Evolutionary conservation across 257 asterid genomes (phyloP).

Genomic region (Galeopsis tetrahit): DNA sequence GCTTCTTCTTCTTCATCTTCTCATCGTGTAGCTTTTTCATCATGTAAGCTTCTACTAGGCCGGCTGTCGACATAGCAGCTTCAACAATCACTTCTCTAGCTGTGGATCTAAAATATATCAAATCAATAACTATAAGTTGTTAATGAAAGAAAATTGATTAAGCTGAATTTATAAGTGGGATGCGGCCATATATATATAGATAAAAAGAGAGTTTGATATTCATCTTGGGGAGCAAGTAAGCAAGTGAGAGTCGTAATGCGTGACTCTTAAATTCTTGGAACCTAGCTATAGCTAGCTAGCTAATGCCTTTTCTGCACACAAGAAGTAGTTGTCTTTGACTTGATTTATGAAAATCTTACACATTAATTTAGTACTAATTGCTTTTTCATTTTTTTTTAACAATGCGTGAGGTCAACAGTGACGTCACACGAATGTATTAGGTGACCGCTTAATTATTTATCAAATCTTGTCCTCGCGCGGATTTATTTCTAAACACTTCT

Average conservation of each 20-base stretch:
- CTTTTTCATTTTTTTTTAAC: not conserved
- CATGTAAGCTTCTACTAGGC: slow-evolving; percentile 52
- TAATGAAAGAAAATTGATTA: too few species aligned
- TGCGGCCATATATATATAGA: not conserved
- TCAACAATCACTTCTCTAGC: not conserved
- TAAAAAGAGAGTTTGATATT: not conserved
- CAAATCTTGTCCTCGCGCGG: too few species aligned
- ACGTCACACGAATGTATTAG: not conserved
- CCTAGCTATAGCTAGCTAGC: too few species aligned
- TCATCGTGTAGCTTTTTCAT: slow-evolving; percentile 49
- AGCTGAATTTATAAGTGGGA: not conserved
- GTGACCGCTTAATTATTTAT: too few species aligned
- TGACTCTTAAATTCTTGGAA: not conserved
- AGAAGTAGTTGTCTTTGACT: too few species aligned
- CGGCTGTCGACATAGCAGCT: slow-evolving; percentile 43
- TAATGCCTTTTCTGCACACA: too few species aligned
- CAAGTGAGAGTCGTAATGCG: not conserved
- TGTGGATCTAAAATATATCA: too few species aligned
- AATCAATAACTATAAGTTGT: too few species aligned
- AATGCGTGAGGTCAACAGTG: slow-evolving; percentile 28
- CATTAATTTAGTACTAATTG: too few species aligned
- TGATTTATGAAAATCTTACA: too few species aligned
- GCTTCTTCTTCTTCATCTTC: slow-evolving; percentile 53
- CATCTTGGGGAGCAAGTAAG: slow-evolving; percentile 37
- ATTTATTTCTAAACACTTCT: too few species aligned